phyloP scores from a whole-genome alignment of 2,329 filamentous ascomycete genomes.

The Colletotrichum viniferum region DNA sequence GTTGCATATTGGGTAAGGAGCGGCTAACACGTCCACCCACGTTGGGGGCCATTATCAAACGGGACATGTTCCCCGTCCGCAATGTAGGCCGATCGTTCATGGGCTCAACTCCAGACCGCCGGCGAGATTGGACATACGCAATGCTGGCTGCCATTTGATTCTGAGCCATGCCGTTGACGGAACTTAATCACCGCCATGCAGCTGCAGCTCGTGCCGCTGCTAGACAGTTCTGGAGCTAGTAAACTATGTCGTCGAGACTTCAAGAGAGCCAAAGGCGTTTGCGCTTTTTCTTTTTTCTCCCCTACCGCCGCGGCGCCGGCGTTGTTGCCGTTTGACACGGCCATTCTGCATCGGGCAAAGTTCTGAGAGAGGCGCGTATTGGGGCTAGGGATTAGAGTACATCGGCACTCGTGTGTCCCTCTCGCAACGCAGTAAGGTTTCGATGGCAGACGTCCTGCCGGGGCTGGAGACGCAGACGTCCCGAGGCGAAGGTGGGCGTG shows the following conservation, averaged over 20 bases:
- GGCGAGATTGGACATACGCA: slow-evolving; percentile 12
- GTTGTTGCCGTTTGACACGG: background rate
- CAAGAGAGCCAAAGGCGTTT: background rate
- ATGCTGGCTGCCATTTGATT: background rate
- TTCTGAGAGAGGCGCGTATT: background rate
- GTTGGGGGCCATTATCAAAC: background rate
- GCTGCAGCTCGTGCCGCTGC: background rate
- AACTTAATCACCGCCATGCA: background rate
- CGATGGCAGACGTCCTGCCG: background rate
- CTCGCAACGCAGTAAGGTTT: background rate
- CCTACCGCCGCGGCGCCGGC: background rate
- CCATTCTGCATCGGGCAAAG: background rate
- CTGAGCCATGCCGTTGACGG: background rate
- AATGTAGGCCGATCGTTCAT: background rate
- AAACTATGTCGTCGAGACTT: background rate
- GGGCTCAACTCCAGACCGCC: slow-evolving; percentile 1
- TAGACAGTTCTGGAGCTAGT: background rate
- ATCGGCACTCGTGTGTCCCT: background rate
- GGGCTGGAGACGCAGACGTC: background rate
- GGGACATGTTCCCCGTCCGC: background rate
- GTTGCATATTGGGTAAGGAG: slow-evolving; percentile 6
- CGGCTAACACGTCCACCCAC: background rate
- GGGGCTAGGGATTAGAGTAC: background rate
- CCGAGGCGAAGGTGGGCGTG: background rate
- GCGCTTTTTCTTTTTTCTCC: background rate